Percentiles rank a stretch among this genome's conserved stretches.
Conservation (phyloP, 176 grass and related monocot genomes). For the Elaeis guineensis region DNA sequence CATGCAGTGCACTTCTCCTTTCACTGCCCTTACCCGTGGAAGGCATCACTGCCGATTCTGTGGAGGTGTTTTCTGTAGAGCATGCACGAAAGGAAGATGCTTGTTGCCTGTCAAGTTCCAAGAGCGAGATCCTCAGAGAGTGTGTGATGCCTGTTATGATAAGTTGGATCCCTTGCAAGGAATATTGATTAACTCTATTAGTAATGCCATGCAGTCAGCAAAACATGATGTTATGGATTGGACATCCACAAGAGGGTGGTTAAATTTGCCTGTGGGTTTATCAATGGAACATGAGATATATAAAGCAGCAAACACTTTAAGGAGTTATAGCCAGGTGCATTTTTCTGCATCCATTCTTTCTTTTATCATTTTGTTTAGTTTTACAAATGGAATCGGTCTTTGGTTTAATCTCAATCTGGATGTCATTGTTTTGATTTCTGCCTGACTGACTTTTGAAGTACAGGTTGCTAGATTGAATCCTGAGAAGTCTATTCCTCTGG, state of each 20-base stretch:
- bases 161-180: slow-evolving; percentile 77
- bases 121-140: slow-evolving; percentile 68
- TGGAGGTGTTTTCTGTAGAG: slow-evolving; percentile 68
- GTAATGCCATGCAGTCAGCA: slow-evolving; percentile 59
- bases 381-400: neutral
- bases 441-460: neutral
- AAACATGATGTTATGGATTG: slow-evolving; percentile 94
- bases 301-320: slow-evolving; percentile 62
- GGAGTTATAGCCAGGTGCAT: slow-evolving; percentile 57
- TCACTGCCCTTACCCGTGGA: slow-evolving; percentile 50
- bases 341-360: neutral
- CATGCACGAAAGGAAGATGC: slow-evolving; percentile 62
- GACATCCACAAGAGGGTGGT: slow-evolving; percentile 79
- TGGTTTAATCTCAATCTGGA: neutral
- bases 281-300: slow-evolving; percentile 91
- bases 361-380: neutral
- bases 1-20: slow-evolving; percentile 81
- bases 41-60: slow-evolving; percentile 95
- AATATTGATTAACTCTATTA: slow-evolving; percentile 58
- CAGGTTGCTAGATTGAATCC: slow-evolving; percentile 71
- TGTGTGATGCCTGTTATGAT: slow-evolving; percentile 85
- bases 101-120: slow-evolving; percentile 71
- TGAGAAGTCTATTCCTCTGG: slow-evolving; percentile 71
- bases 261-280: slow-evolving; percentile 80
- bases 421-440: too few relatives aligned